Percentiles rank a stretch among this genome's conserved stretches.
Evolutionary conservation across 2,329 filamentous ascomycete genomes (phyloP).

Genomic region (Lecanicillium sp.): DNA sequence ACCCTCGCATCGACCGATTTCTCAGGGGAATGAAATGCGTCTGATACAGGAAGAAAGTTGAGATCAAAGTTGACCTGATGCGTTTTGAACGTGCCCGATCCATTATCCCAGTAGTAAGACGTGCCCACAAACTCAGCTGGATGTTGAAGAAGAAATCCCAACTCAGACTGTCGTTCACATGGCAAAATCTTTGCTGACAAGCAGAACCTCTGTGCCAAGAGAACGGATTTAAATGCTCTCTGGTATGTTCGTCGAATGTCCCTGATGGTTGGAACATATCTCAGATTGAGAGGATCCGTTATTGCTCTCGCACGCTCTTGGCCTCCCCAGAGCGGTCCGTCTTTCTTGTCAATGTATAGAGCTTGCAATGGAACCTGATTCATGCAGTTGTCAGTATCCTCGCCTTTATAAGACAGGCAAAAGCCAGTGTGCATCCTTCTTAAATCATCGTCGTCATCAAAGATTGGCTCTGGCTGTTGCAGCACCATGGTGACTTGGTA

Average conservation of each 20-base stretch:
- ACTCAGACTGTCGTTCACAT: slow-evolving; percentile 6
- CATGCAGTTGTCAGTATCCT: background rate
- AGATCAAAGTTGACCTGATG: slow-evolving; percentile 5
- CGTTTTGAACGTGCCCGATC: background rate
- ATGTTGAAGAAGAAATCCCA: slow-evolving; percentile 3
- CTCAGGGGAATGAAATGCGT: slow-evolving; percentile 2
- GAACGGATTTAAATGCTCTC: slow-evolving; percentile 4
- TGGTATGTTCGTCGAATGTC: slow-evolving; percentile 6
- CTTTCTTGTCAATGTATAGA: slow-evolving; percentile 3
- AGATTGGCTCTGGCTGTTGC: slow-evolving; percentile 3
- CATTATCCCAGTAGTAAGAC: slow-evolving; percentile 5
- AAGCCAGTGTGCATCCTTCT: slow-evolving; percentile 3
- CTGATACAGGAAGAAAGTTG: slow-evolving; percentile 3
- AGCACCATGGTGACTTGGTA: background rate
- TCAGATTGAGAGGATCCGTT: background rate
- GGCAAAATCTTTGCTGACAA: slow-evolving; percentile 1
- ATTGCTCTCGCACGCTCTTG: too few species aligned
- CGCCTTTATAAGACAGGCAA: background rate
- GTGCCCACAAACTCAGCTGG: slow-evolving; percentile 1
- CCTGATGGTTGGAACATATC: slow-evolving; percentile 5
- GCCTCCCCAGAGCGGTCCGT: slow-evolving; percentile 4
- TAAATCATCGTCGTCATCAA: slow-evolving; percentile 6
- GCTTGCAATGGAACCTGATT: background rate
- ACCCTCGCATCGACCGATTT: background rate
- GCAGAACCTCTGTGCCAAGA: slow-evolving; percentile 3